Evolutionary conservation across 2,329 filamentous ascomycete species (phyloP).

Genomic region (Lachnellula hyalina): DNA sequence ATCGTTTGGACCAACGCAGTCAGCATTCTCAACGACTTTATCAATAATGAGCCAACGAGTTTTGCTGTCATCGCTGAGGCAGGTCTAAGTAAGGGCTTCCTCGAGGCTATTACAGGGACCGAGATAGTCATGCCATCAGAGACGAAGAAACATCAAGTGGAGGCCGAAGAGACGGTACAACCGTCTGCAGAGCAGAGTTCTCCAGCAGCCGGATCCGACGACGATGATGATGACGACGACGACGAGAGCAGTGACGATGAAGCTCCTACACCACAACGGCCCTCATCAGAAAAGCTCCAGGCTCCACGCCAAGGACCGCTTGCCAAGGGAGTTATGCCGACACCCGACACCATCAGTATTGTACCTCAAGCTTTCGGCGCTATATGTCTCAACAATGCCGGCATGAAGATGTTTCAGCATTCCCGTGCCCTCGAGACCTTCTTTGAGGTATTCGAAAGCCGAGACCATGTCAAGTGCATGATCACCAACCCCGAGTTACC

Average conservation of each 20-base stretch:
- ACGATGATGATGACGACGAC: slow-evolving; percentile 36
- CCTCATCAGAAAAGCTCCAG: slow-evolving; percentile 45
- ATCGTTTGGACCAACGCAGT: slow-evolving; percentile 95
- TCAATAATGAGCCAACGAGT: slow-evolving; percentile 97
- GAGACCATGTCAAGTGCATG: slow-evolving; percentile 80
- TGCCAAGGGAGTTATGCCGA: slow-evolving; percentile 75
- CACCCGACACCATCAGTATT: slow-evolving; percentile 79
- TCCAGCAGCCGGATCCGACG: slow-evolving; percentile 17
- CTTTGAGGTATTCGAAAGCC: slow-evolving; percentile 94
- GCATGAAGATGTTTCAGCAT: slow-evolving; percentile 79
- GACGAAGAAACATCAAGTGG: slow-evolving; percentile 19
- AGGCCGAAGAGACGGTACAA: slow-evolving; percentile 26
- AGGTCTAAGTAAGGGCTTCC: slow-evolving; percentile 77
- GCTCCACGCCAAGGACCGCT: slow-evolving; percentile 40
- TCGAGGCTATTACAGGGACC: slow-evolving; percentile 70
- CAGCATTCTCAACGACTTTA: slow-evolving; percentile 88
- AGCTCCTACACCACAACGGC: slow-evolving; percentile 46
- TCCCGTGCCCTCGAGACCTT: slow-evolving; percentile 81
- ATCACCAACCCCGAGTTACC: slow-evolving; percentile 68
- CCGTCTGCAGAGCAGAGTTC: slow-evolving; percentile 25
- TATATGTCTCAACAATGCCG: slow-evolving; percentile 83
- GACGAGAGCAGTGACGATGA: slow-evolving; percentile 37
- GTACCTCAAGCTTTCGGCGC: slow-evolving; percentile 87
- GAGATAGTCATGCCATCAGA: slow-evolving; percentile 30
- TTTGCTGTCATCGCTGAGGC: slow-evolving; percentile 95